Base-by-base conservation (phyloP, 306 rosid species). In the Boehmeria nivea region DNA sequence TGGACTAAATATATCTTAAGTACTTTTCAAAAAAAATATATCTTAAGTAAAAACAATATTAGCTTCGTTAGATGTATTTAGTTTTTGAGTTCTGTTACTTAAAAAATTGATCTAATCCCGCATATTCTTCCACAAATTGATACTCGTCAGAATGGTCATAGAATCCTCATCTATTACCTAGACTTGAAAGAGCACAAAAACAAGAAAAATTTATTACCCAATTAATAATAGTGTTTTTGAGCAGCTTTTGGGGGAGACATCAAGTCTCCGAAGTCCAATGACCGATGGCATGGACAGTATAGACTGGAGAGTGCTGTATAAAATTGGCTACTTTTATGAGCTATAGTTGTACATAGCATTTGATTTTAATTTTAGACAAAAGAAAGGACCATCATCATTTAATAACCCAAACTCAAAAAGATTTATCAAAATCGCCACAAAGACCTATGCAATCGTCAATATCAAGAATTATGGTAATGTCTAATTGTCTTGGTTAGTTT, bases 371-470 rank as follows among this genome's bases (percentile, higher is more conserved):
- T 49, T 15, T 49, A 8, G 33, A 21, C 16, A 49, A 51, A n/a
- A 18, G 44, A 54, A 33, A 33, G 45, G 59, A 54, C 44, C 59
- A 54, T 34, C n/a, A n/a, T n/a, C n/a, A n/a, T n/a, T n/a, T n/a
- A n/a, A n/a, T n/a, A n/a, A n/a, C n/a, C n/a, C n/a, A n/a, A n/a
- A n/a, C n/a, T n/a, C n/a, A n/a, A n/a, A 19, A 33, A 34, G 22
- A 28, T 33, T 31, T 12, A 54, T 14, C 44, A 54, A 54, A 54
- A 54, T 33, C 40, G 8, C 45, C 59, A 54, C 26, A 8, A 33
- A 2, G 16, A 20, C 27, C 44, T 16, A 54, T 54, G 59, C 44
- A 9, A n/a, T 34, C 59, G 34, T 18, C 59, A 12, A 7, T 34
- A n/a, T 36, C 44, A 36, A 54, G 44, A 54, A 54, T 54, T 16